Base-by-base conservation (phyloP, 139 green algal species). In the Chlamydomonas sp. region DNA sequence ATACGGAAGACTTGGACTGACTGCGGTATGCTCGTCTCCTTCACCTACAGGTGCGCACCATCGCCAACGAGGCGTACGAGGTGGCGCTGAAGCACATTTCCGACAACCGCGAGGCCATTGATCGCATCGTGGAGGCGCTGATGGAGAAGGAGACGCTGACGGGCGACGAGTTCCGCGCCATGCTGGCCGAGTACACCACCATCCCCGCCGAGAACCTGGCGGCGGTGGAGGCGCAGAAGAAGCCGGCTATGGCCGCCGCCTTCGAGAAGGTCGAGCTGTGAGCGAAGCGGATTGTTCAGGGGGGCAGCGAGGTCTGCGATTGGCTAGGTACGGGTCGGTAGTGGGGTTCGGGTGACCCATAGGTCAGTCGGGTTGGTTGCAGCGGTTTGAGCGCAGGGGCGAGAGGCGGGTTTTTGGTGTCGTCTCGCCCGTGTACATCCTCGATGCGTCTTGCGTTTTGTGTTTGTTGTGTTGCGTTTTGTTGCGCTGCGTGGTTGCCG, bases 101-200 rank as follows among this genome's bases (percentile, higher is more conserved):
- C 49, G 93, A 99, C 77, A 98, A 98, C 94, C 92, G 98, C 49
- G 94, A 97, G 88, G 98, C 97, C 8, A 98, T 99, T 80, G 98
- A 99, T 90, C 90, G 89, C 62, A 98, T 99, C 85, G 94, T 97
- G 16, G 98, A 99, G 93, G 91, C 94, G 72, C 93, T 99, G 80
- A 78, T 99, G 67, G 96, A 99, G 93, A 98, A 98, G 89, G 98
- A 99, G 96, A 99, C 97, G 1, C 96, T 99, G 17, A 96, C 91
- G 17, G 91, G 93, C 67, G 93, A 97, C 61, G 95, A 99, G 93
- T 99, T 99, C 96, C 91, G 98, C 6, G 91, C 90, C 15, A 96
- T 99, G 59, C 93, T 99, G 59, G 80, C 89, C 4, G 74, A 97
- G 91, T 98, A 97, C 91, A 92, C 90, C 9, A 93, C 91, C 14